Evolutionary conservation across 345 rosid genomes (phyloP), one percentile per base, ranked within the genome.

Genomic region (Salix suchowensis): DNA sequence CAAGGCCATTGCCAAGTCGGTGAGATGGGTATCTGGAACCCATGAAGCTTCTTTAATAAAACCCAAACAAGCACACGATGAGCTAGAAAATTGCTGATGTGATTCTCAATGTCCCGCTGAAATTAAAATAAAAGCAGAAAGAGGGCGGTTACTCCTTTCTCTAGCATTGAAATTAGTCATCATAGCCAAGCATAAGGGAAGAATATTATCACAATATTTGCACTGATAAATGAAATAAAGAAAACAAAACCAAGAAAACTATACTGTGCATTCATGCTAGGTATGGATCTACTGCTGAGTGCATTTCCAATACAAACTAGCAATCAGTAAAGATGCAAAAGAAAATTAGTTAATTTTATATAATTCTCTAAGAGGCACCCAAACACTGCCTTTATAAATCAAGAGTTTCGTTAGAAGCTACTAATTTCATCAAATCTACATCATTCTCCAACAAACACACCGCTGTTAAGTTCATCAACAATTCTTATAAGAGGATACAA

Each of bases 1-100:
- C 91, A 30, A 94, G 94, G 76, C 98, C 98, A 82, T 88, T 91
- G 83, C 97, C 87, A 73, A 91, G 89, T 81, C 92, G 87, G 86
- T 94, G 98, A 68, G 98, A 94, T 68, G 92, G 98, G 90, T 89
- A 90, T 32, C 97, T 82, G 67, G 92, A 88, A 86, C 92, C 98
- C 82, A 81, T 81, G 14, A 36, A 12, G 42, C 44, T 44, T 39
- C 72, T 67, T 42, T 30, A 40, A 72, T 11, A 48, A 14, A 72
- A 58, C 32, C 34, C 58, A 62, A 70, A 21, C 23, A 28, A 13
- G 36, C 40, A 40, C 71, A 7, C 19, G 14, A 58, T n/a, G 67
- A 50, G 58, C 76, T 18, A 37, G 67, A 42, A 66, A 44, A 5
- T 24, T 50, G 71, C 18, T 12, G 23, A 72, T 28, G 4, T 9